Evolutionary conservation across 192 early-diverging fungal species (phyloP), one percentile per base, ranked within the genome.

Genomic region (Glomus cerebriforme): DNA sequence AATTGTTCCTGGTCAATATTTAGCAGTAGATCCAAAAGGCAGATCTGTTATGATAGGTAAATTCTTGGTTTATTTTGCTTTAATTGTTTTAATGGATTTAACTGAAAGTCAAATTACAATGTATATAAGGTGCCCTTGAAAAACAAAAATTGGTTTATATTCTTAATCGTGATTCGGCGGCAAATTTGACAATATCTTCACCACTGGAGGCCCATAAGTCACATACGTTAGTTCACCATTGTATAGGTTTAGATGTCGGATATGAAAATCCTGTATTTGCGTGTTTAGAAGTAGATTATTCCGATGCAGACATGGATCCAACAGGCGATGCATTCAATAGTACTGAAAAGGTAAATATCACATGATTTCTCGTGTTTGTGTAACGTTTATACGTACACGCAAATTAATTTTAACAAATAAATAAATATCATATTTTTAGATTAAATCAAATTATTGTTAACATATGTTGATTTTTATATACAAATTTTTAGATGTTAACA

Each of bases 191-290:
- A 19, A 93, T 99, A 64, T 96, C 95, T 62, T 99, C 98, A 66
- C 98, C 98, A 12, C 81, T 99, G 71, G 97, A 99, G 82, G 96
- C 97, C 15, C 93, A 95, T 85, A 94, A 94, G 81, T 82, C 92
- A 12, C 86, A 92, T 47, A 93, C 92, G 0, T 79, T 98, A 31
- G 90, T 92, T 67, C 92, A 95, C 71, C 87, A 93, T 79, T 86
- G 93, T 73, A 92, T 94, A 27, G 97, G 93, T 32, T 91, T 98
- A 13, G 98, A 99, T 84, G 97, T 99, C 31, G 98, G 97, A 0
- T 99, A 95, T 79, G 98, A 99, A 78, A 99, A 99, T 83, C 98
- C 98, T 12, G 88, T 97, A 49, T 99, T 99, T 88, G 98, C 97
- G 1, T 92, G 92, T 65, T 82, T 99, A 59, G 98, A 99, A 82